These are phyloP conservation scores for Aaosphaeria arxii DNA, from an alignment of 2,329 filamentous ascomycete species.

Conservation along the genomic window DNA sequence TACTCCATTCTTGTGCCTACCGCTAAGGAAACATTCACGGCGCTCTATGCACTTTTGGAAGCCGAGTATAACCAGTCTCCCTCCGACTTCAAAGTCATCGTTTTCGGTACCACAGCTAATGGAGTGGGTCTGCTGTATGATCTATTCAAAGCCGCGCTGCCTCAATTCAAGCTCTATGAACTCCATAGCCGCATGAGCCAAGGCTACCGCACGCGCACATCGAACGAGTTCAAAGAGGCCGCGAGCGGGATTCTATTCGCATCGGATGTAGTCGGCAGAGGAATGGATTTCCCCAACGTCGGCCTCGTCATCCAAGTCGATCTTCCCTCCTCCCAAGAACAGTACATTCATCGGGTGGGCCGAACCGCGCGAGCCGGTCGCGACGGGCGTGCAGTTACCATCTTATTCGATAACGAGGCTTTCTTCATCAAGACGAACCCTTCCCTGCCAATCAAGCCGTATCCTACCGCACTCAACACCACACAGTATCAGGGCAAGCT, in stretches of 20 bases:
- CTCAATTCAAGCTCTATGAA: conserved; percentile 38
- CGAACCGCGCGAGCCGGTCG: conserved; percentile 43
- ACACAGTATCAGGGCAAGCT: conserved; percentile 29
- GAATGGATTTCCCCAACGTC: conserved; percentile 53
- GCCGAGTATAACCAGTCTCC: conserved; percentile 40
- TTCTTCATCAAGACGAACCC: conserved; percentile 52
- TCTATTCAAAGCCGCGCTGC: conserved; percentile 32
- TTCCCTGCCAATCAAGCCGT: conserved; percentile 50
- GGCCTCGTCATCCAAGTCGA: conserved; percentile 50
- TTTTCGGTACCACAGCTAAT: conserved; percentile 48
- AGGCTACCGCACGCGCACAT: conserved; percentile 41
- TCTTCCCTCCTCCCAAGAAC: conserved; percentile 49
- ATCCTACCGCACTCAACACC: conserved; percentile 39
- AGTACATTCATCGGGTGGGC: conserved; percentile 43
- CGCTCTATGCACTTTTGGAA: conserved; percentile 45
- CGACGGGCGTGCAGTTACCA: conserved; percentile 52
- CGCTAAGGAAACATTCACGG: conserved; percentile 45
- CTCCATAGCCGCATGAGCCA: conserved; percentile 46
- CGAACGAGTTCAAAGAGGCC: conserved; percentile 44
- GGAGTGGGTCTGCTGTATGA: conserved; percentile 43
- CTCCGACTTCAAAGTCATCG: conserved; percentile 44
- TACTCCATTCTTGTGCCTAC: conserved; percentile 45
- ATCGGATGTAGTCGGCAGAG: conserved; percentile 46
- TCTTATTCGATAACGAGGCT: conserved; percentile 51
- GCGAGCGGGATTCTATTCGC: conserved; percentile 51